phyloP scores from a whole-genome alignment of 768 basidiomycete species.

The Tulasnella sp. region DNA sequence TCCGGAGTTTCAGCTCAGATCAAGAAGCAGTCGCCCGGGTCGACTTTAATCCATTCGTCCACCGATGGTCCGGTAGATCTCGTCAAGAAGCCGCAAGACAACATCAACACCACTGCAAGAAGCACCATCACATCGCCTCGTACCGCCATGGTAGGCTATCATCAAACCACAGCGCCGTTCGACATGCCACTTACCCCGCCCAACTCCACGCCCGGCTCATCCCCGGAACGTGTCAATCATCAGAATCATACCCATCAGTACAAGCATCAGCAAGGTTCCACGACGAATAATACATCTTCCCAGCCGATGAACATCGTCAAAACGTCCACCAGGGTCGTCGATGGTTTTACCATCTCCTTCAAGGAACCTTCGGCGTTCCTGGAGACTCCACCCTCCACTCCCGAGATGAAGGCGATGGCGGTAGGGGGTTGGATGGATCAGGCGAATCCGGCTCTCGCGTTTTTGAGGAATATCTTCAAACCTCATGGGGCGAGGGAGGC shows the following conservation, averaged over 20 bases:
- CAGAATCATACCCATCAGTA: background rate
- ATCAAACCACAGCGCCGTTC: background rate
- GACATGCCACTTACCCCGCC: slow-evolving; percentile 17
- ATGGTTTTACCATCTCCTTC: slow-evolving; percentile 9
- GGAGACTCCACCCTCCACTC: slow-evolving; percentile 69
- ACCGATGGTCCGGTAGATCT: background rate
- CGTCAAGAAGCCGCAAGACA: background rate
- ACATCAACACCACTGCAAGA: too few species aligned
- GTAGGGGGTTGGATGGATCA: slow-evolving; percentile 29
- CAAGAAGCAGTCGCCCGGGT: background rate
- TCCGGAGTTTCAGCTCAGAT: slow-evolving; percentile 1
- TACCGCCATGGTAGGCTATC: background rate
- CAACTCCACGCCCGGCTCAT: slow-evolving; percentile 13
- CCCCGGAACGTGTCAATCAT: slow-evolving; percentile 11
- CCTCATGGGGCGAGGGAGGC: slow-evolving; percentile 58
- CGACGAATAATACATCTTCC: background rate
- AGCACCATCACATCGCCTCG: slow-evolving; percentile 2
- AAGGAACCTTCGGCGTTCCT: slow-evolving; percentile 28
- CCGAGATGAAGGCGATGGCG: slow-evolving; percentile 36
- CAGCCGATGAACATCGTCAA: slow-evolving; percentile 2
- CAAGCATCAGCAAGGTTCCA: background rate
- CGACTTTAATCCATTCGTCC: background rate
- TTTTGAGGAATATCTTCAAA: slow-evolving; percentile 61
- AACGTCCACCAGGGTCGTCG: slow-evolving; percentile 2
- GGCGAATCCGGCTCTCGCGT: slow-evolving; percentile 57